phyloP scores from a whole-genome alignment of 179 eudicot species.

The Silene noctiflora region DNA sequence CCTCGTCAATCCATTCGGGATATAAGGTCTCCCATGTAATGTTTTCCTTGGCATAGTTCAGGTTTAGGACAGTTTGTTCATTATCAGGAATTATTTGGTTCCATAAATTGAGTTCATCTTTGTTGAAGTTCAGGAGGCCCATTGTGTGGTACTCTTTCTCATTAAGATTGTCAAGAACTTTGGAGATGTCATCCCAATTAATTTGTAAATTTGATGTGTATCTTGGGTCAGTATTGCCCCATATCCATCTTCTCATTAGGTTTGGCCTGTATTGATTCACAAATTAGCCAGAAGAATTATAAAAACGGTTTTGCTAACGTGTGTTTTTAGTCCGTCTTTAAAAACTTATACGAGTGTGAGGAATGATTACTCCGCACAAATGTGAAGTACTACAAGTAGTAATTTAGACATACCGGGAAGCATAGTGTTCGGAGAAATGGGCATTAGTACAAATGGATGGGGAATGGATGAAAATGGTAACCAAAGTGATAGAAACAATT shows the following conservation, averaged over 20 bases:
- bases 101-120: conserved; percentile 48
- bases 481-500: conserved; percentile 35
- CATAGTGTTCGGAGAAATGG: conserved; percentile 26
- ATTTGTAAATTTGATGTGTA: conserved; percentile 46
- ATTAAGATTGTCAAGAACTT: conserved; percentile 32
- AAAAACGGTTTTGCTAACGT: too few species aligned
- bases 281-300: neutral
- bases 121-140: conserved; percentile 66
- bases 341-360: too few species aligned
- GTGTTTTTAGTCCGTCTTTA: too few species aligned
- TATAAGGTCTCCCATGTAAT: conserved; percentile 73
- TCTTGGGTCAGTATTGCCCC: conserved; percentile 52
- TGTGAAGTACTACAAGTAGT: too few species aligned
- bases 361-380: too few species aligned
- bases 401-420: conserved; percentile 38
- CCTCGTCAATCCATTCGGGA: conserved; percentile 96
- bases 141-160: conserved; percentile 36
- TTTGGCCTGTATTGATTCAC: conserved; percentile 41
- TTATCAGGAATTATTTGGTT: conserved; percentile 41
- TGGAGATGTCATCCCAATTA: conserved; percentile 54
- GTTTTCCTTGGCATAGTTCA: conserved; percentile 42
- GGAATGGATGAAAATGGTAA: conserved; percentile 37
- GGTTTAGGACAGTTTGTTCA: conserved; percentile 41
- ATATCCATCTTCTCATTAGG: conserved; percentile 50
- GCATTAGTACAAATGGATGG: conserved; percentile 34